A percentile compares a stretch with the other conserved stretches of the same genome.
phyloP scores from a whole-genome alignment of 2,329 filamentous ascomycete genomes.

The Sordariomycetes sp. region DNA sequence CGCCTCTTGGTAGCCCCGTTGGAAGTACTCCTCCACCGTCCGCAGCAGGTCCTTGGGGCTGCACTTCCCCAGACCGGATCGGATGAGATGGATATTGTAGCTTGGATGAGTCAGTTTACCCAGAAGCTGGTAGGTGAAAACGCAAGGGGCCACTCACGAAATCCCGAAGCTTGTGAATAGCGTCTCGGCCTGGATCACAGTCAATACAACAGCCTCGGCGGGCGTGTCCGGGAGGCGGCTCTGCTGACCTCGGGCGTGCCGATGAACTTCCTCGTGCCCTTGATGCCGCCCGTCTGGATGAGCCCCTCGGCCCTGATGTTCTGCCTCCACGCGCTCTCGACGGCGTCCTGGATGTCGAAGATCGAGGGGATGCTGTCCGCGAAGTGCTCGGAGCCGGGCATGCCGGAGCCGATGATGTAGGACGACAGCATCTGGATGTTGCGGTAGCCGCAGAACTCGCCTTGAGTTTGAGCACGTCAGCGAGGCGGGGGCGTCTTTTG shows the following conservation, averaged over 20 bases:
- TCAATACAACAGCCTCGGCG: neutral
- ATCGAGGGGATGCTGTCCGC: slow-evolving; percentile 58
- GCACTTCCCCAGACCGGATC: neutral
- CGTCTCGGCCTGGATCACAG: slow-evolving; percentile 54
- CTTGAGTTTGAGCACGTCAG: slow-evolving; percentile 23
- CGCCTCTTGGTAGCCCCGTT: slow-evolving; percentile 25
- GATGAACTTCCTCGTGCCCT: slow-evolving; percentile 87
- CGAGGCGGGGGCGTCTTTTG: too few species aligned
- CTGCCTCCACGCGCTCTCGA: slow-evolving; percentile 80
- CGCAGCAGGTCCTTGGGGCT: slow-evolving; percentile 12
- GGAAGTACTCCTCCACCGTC: slow-evolving; percentile 67
- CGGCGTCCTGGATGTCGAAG: slow-evolving; percentile 72
- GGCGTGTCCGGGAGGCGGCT: neutral
- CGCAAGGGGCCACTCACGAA: slow-evolving; percentile 30
- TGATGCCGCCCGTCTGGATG: slow-evolving; percentile 76
- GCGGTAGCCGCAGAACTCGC: slow-evolving; percentile 88
- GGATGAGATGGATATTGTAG: neutral
- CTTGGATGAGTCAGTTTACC: neutral
- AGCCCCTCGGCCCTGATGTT: slow-evolving; percentile 69
- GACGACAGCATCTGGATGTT: slow-evolving; percentile 90
- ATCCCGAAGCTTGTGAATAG: slow-evolving; percentile 63
- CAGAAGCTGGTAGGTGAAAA: neutral
- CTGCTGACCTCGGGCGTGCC: slow-evolving; percentile 71
- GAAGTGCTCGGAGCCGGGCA: slow-evolving; percentile 50
- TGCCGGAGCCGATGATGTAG: slow-evolving; percentile 54